phyloP scores from a whole-genome alignment of 768 basidiomycete species.

The Psilocybe cubensis region DNA sequence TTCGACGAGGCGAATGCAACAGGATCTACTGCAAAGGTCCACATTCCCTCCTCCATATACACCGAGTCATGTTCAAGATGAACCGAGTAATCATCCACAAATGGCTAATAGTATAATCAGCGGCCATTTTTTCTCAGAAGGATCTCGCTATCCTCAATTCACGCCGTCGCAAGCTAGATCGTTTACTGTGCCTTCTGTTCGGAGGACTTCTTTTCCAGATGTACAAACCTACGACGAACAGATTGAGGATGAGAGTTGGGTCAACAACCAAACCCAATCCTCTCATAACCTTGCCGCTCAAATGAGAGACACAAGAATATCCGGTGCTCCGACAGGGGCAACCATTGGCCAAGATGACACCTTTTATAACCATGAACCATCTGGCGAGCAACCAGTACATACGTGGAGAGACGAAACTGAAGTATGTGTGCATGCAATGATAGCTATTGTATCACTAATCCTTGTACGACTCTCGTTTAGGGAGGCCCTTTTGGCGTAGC shows the following conservation, averaged over 20 bases:
- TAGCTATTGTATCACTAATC: too few relatives aligned
- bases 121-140: slow-evolving; percentile 16
- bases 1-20: not conserved
- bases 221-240: slow-evolving; percentile 5
- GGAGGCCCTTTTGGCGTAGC: not conserved
- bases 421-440: not conserved
- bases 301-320: slow-evolving; percentile 4
- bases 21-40: not conserved
- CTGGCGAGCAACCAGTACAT: not conserved
- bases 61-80: not conserved
- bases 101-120: not conserved
- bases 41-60: not conserved
- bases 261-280: not conserved
- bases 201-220: slow-evolving; percentile 26
- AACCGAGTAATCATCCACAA: not conserved
- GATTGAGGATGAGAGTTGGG: slow-evolving; percentile 14
- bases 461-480: not conserved
- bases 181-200: slow-evolving; percentile 39
- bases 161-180: slow-evolving; percentile 19
- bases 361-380: not conserved
- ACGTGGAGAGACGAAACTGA: not conserved
- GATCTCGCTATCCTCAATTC: slow-evolving; percentile 8
- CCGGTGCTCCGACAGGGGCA: not conserved
- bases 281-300: not conserved
- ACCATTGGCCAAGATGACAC: slow-evolving; percentile 2